Evolutionary conservation across 2,329 filamentous ascomycete species (phyloP), one percentile per base, ranked within the genome.

Genomic region (Chaetomiaceae sp.): DNA sequence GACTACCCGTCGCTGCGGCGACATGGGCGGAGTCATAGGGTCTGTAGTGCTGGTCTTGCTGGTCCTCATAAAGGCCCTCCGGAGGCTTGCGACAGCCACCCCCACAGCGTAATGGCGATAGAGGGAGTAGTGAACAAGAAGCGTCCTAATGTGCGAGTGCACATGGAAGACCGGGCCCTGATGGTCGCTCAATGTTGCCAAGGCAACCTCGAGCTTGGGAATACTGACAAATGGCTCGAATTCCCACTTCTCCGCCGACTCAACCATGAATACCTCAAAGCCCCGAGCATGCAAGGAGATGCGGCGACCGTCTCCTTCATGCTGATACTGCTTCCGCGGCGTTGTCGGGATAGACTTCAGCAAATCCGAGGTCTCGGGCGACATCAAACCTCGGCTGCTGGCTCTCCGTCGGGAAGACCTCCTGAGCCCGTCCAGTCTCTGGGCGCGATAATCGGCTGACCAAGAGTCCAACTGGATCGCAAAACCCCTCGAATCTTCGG

Each of bases 81-180:
- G 75, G 19, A 98, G 65, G 3, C 94, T 87, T 61, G 82, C 83
- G 19, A 77, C 70, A 8, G 91, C 93, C 49, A 97, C 81, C 1
- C 88, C 86, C 20, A 94, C 75, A 0, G 90, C 85, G 61, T 96
- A 98, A 62, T 95, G 90, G 3, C 90, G 84, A 63, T 94, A 95
- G 0, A 98, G 76, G 0, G 94, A 98, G 62, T 97, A 97, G 41
- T 94, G 85, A 7, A 95, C 60, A 50, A 87, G 80, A 2, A 98
- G 68, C 6, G 86, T 88, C 55, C 85, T 84, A 17, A 93, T 76
- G 42, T 86, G 79, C 0, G 88, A 86, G 55, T 94, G 88, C 35
- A 97, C 68, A 60, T 97, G 88, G 60, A 96, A 87, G 6, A 95
- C 75, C 0, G 89, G 86, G 0, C 90, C 91, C 59, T 95, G 87